Base-by-base conservation (phyloP, 179 eudicot species). In the Camellia oleifera region DNA sequence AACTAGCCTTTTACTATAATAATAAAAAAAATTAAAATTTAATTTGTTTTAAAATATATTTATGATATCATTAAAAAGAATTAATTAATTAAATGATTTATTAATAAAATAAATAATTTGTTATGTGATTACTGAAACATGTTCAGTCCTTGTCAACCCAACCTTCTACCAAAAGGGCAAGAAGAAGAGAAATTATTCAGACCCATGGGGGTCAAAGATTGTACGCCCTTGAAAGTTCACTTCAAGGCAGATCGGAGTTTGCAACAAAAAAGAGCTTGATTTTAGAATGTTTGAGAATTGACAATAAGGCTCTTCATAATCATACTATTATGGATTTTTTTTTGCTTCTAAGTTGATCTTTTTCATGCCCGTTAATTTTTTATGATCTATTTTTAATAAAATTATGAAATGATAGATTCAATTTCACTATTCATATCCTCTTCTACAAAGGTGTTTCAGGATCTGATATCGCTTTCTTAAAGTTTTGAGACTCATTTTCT, bases 221-320 rank as follows among this genome's bases (percentile, higher is more conserved):
- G 4, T 10, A 4, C 2, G 56, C 15, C 56, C 78, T 45, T n/a
- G 67, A 50, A 75, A 53, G 54, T 81, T 26, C 61, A 80, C 60
- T 69, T 82, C 79, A 84, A 95, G 99, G 98, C 99, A 85, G 99
- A 96, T 84, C 88, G 99, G 78, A 94, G 99, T 84, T 85, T 96
- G 91, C 90, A 98, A 76, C 94, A 96, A 85, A 96, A 85, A 96
- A 91, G 79, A 84, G 87, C 86, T 77, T 96, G 88, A 81, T 71
- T 18, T 84, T 94, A 85, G 96, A 92, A 86, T 91, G 99, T 23
- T 84, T 96, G 85, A 92, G 98, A 90, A 91, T 96, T 69, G 99
- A 96, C 88, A 92, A 98, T 95, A 92, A 92, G 97, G 73, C 75
- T 81, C 81, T 75, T 57, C 73, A 76, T 64, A 67, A 74, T 62